These are phyloP conservation scores for Coniochaeta hoffmannii DNA, from an alignment of 2,329 filamentous ascomycete species.

Conservation along the genomic window DNA sequence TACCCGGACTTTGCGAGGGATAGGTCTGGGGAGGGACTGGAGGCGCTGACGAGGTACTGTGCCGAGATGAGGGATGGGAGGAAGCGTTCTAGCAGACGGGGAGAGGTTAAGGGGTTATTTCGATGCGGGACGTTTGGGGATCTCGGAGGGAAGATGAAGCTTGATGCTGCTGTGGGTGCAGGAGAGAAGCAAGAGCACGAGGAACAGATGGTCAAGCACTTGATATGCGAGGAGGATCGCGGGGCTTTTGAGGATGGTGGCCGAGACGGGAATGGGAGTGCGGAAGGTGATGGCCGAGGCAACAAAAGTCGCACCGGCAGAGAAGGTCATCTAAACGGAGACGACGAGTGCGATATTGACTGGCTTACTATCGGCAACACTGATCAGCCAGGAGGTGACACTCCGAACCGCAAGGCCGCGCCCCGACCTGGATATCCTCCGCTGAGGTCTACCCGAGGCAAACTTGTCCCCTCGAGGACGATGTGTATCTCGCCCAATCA, in stretches of 20 bases:
- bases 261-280: background rate
- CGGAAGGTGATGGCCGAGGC: background rate
- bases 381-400: background rate
- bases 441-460: background rate
- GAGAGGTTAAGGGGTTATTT: background rate
- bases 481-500: background rate
- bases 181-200: background rate
- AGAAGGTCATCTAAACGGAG: background rate
- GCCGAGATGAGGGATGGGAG: background rate
- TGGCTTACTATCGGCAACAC: background rate
- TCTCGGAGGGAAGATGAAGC: background rate
- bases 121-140: background rate
- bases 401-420: background rate
- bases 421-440: background rate
- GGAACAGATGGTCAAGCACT: too few species aligned
- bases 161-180: background rate
- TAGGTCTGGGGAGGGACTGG: background rate
- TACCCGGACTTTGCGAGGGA: conserved; percentile 6
- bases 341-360: background rate
- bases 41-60: background rate
- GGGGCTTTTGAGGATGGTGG: background rate
- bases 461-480: background rate
- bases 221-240: background rate
- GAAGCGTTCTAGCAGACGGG: background rate
- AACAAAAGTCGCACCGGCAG: too few species aligned